These are phyloP conservation scores for Cucurbita moschata DNA, from an alignment of 306 rosid genomes.

Conservation along the genomic window DNA sequence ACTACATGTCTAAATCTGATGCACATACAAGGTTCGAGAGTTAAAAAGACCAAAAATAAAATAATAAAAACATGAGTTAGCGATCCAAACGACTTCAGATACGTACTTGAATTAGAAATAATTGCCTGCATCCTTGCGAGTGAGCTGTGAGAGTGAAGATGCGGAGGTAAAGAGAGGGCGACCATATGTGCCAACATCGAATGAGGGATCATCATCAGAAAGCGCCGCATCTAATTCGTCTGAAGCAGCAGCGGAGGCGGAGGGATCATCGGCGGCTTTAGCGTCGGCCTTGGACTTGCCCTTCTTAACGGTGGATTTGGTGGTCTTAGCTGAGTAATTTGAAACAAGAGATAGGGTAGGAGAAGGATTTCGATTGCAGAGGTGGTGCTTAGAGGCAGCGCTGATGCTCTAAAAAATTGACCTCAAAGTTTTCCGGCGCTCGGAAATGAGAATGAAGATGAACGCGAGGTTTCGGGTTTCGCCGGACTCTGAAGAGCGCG, in stretches of 20 bases:
- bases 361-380: conserved; percentile 13
- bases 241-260: conserved; percentile 6
- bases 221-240: conserved; percentile 24
- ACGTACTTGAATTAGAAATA: conserved; percentile 60
- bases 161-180: conserved; percentile 56
- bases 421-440: conserved; percentile 33
- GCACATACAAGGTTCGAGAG: not conserved
- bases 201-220: conserved; percentile 40
- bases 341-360: conserved; percentile 11
- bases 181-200: conserved; percentile 56
- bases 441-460: not conserved
- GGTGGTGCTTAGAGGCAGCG: conserved; percentile 16
- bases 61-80: not conserved
- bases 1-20: not conserved
- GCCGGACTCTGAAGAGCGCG: not conserved
- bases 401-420: conserved; percentile 28
- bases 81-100: not conserved
- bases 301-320: conserved; percentile 18
- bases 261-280: conserved; percentile 13
- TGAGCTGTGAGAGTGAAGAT: conserved; percentile 42
- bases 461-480: conserved; percentile 22
- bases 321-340: conserved; percentile 29
- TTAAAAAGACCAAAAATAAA: not conserved
- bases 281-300: conserved; percentile 19
- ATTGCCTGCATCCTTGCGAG: conserved; percentile 30